Evolutionary conservation across 108 stramenopile species (phyloP).

Genomic region (Nitzschia inconspicua): DNA sequence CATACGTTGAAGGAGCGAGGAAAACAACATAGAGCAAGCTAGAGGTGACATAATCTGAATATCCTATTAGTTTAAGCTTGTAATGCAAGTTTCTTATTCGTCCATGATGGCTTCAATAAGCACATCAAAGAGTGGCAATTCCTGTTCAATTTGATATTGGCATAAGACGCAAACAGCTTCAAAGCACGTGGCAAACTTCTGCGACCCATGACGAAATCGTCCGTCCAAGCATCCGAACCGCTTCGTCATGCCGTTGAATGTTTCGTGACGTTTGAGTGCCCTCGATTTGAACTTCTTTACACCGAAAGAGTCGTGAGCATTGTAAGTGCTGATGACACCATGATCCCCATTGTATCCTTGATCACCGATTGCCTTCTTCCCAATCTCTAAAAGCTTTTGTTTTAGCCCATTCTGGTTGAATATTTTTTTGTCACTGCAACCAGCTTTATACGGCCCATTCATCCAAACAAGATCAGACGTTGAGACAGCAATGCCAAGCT

Average conservation of each 20-base stretch:
- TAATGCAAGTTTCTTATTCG: no score
- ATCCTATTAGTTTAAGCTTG: no score
- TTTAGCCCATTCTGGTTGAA: slow-evolving; percentile 7
- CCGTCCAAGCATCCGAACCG: slow-evolving; percentile 1
- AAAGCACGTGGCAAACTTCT: neutral
- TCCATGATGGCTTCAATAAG: no score
- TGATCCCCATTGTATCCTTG: neutral
- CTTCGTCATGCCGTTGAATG: slow-evolving; percentile 16
- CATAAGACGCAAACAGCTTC: slow-evolving; percentile 16
- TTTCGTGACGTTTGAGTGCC: slow-evolving; percentile 14
- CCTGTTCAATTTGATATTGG: slow-evolving; percentile 18
- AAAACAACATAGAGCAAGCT: no score
- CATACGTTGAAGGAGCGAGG: no score
- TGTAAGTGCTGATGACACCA: neutral
- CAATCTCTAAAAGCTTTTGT: neutral
- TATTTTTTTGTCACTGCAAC: slow-evolving; percentile 9
- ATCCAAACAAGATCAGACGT: slow-evolving; percentile 4
- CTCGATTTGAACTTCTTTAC: slow-evolving; percentile 11
- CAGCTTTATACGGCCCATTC: slow-evolving; percentile 22
- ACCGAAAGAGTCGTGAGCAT: neutral
- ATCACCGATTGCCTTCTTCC: neutral
- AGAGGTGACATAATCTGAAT: no score
- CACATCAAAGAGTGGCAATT: no score
- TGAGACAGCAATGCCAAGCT: neutral
- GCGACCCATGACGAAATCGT: slow-evolving; percentile 6